Evolutionary conservation across 2,329 filamentous ascomycete genomes (phyloP).

Genomic region (Alternaria solani): DNA sequence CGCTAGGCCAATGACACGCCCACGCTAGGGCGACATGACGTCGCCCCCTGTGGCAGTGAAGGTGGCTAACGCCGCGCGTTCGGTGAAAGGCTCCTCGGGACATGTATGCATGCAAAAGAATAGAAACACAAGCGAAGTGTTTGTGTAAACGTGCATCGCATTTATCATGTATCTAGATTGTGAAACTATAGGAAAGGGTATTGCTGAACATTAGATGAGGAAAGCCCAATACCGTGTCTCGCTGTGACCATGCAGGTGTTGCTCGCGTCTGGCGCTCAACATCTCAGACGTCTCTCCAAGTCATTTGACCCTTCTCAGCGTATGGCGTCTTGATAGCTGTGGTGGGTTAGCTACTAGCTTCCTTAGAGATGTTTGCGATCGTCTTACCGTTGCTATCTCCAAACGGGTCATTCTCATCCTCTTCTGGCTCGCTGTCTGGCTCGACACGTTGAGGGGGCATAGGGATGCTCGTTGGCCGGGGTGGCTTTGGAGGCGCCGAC

Average conservation of each 20-base stretch:
- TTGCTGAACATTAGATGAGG: slow-evolving; percentile 5
- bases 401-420: slow-evolving; percentile 82
- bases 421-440: slow-evolving; percentile 64
- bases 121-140: background rate
- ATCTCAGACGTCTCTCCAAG: slow-evolving; percentile 50
- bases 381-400: slow-evolving; percentile 74
- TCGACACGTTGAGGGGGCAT: slow-evolving; percentile 53
- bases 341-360: slow-evolving; percentile 16
- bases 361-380: rapidly evolving
- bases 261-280: background rate
- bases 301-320: slow-evolving; percentile 41
- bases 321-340: slow-evolving; percentile 63
- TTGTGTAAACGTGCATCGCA: background rate
- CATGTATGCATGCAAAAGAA: background rate
- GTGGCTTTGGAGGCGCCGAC: slow-evolving; percentile 58
- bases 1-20: slow-evolving; percentile 25
- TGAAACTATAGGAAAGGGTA: slow-evolving; percentile 7
- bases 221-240: slow-evolving; percentile 8
- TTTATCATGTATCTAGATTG: background rate
- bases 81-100: background rate
- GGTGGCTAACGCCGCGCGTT: slow-evolving; percentile 8
- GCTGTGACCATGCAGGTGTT: background rate
- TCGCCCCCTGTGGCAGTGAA: slow-evolving; percentile 32
- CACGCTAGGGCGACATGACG: slow-evolving; percentile 31
- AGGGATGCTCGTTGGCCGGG: slow-evolving; percentile 55